A percentile compares a stretch with the other conserved stretches of the same genome.
phyloP scores from a whole-genome alignment of 768 basidiomycete genomes.

The Boletus sp. region DNA sequence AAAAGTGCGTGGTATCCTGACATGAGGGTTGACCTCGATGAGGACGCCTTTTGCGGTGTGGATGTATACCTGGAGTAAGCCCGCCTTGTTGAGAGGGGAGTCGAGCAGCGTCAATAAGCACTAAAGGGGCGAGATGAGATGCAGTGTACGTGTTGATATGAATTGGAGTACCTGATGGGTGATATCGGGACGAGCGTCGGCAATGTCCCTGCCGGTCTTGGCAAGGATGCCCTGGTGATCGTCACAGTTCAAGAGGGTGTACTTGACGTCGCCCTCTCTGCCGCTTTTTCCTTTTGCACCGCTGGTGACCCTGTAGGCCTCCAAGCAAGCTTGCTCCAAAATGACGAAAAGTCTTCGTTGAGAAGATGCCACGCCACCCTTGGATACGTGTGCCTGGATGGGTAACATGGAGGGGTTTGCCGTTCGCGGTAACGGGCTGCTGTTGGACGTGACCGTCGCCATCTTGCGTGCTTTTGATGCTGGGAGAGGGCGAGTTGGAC shows the following conservation, averaged over 20 bases:
- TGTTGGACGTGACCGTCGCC: constrained; percentile 33
- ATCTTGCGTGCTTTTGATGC: constrained; percentile 55
- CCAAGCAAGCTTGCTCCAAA: constrained; percentile 91
- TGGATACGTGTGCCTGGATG: constrained; percentile 72
- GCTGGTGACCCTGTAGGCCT: constrained; percentile 85
- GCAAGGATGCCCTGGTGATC: constrained; percentile 99
- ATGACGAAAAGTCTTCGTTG: constrained; percentile 84
- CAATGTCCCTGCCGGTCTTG: constrained; percentile 96
- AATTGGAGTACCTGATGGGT: constrained; percentile 81
- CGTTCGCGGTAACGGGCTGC: constrained; percentile 46
- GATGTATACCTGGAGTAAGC: constrained; percentile 94
- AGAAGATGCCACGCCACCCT: constrained; percentile 48
- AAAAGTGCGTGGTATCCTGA: constrained; percentile 96
- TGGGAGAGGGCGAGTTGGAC: constrained; percentile 67
- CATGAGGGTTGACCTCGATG: constrained; percentile 98
- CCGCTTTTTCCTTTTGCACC: constrained; percentile 50
- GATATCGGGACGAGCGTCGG: constrained; percentile 98
- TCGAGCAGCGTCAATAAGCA: constrained; percentile 95
- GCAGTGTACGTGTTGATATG: background rate
- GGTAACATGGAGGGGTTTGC: constrained; percentile 83
- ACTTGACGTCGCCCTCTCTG: constrained; percentile 81
- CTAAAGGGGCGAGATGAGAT: constrained; percentile 40
- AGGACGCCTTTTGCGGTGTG: constrained; percentile 95
- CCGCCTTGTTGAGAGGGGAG: constrained; percentile 97
- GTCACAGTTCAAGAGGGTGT: constrained; percentile 95